Evolutionary conservation across 768 basidiomycete species (phyloP).

Genomic region (Lactarius akahatsu): DNA sequence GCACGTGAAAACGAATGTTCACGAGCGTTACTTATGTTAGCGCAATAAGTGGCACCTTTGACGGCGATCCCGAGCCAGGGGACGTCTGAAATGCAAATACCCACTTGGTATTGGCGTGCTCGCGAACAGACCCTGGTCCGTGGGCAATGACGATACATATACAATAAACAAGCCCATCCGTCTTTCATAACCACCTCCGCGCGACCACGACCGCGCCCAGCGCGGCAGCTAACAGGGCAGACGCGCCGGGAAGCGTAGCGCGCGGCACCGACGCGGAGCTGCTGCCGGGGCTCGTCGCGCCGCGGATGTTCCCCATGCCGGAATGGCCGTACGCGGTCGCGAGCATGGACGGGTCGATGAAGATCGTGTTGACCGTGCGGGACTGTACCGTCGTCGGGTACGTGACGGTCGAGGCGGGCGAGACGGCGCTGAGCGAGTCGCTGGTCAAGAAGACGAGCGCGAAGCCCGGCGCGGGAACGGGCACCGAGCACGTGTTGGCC

Average conservation of each 20-base stretch:
- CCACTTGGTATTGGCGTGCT: too few relatives aligned
- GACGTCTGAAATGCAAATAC: too few relatives aligned
- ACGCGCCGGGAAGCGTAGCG: not conserved
- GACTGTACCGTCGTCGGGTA: slow-evolving; percentile 53
- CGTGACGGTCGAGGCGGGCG: slow-evolving; percentile 44
- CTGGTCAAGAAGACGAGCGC: slow-evolving; percentile 71
- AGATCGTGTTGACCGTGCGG: slow-evolving; percentile 50
- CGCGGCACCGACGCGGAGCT: not conserved
- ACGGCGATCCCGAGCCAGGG: too few relatives aligned
- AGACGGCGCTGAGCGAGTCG: slow-evolving; percentile 39
- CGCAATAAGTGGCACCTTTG: too few relatives aligned
- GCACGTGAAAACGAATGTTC: too few relatives aligned
- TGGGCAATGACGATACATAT: too few relatives aligned
- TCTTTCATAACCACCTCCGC: not conserved
- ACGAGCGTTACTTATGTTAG: too few relatives aligned
- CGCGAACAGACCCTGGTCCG: too few relatives aligned
- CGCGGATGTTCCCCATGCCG: slow-evolving; percentile 35
- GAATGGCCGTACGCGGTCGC: slow-evolving; percentile 62
- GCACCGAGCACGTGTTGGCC: slow-evolving; percentile 55
- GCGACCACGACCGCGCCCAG: slow-evolving; percentile 6
- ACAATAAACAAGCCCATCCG: too few relatives aligned
- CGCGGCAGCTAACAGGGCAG: not conserved
- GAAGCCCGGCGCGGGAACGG: slow-evolving; percentile 67
- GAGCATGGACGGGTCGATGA: slow-evolving; percentile 53
- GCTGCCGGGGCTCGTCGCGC: slow-evolving; percentile 37